These are phyloP conservation scores for Candida ascalaphidarum DNA, from an alignment of 805 yeast genomes.

Conservation along the genomic window DNA sequence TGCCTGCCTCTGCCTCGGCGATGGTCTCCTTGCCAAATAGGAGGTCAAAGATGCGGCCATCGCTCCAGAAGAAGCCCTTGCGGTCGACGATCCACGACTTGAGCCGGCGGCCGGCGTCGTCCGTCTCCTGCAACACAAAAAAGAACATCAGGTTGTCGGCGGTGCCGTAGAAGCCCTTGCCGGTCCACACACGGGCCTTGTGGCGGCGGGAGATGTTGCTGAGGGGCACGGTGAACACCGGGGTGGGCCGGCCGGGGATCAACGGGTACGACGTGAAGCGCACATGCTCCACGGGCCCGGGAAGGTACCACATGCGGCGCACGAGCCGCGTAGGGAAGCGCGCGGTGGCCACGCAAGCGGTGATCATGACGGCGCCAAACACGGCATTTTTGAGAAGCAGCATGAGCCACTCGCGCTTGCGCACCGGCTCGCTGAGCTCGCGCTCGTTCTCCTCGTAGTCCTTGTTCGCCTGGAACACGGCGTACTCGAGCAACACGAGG, in stretches of 20 bases:
- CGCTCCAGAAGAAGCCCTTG: conserved; percentile 89
- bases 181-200: conserved; percentile 69
- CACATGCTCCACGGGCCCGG: conserved; percentile 49
- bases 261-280: conserved; percentile 68
- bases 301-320: conserved; percentile 70
- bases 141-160: conserved; percentile 66
- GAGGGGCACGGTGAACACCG: conserved; percentile 62
- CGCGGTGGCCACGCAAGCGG: conserved; percentile 20
- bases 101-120: conserved; percentile 19
- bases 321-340: conserved; percentile 61
- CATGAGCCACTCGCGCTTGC: conserved; percentile 29
- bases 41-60: conserved; percentile 76
- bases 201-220: conserved; percentile 45
- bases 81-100: conserved; percentile 76
- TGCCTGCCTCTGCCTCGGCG: conserved; percentile 68
- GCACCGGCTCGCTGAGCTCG: conserved; percentile 35
- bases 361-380: conserved; percentile 18
- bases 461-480: conserved; percentile 40
- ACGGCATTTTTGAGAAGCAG: conserved; percentile 18
- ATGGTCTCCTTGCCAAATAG: conserved; percentile 73
- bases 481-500: conserved; percentile 49
- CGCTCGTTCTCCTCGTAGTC: conserved; percentile 45
- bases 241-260: conserved; percentile 69
- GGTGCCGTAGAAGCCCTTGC: conserved; percentile 83
- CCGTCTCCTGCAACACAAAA: conserved; percentile 59